These are phyloP conservation scores for Epichloe amarillans DNA, from an alignment of 2,329 filamentous ascomycete species.

Conservation along the genomic window DNA sequence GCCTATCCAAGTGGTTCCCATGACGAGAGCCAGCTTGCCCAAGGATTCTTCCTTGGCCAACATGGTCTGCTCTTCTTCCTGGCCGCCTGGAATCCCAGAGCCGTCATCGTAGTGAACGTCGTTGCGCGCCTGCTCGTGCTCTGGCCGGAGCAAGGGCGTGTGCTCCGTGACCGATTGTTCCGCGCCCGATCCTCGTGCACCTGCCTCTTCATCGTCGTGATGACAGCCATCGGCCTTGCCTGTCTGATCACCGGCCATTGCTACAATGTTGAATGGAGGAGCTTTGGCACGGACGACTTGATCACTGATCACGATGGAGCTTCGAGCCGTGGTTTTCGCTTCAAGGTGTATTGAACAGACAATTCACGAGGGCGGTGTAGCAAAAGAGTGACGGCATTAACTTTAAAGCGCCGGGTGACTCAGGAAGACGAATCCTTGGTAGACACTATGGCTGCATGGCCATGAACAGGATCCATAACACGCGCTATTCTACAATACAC, in stretches of 20 bases:
- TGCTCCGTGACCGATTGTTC: conserved; percentile 1
- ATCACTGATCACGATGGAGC: background rate
- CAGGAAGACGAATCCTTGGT: too few relatives aligned
- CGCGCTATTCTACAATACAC: too few relatives aligned
- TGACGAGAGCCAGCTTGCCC: conserved; percentile 36
- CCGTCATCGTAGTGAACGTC: background rate
- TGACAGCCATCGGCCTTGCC: background rate
- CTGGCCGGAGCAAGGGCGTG: conserved; percentile 5
- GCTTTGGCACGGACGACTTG: background rate
- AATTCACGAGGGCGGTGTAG: too few relatives aligned
- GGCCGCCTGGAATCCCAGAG: conserved; percentile 6
- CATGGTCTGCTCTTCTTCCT: conserved; percentile 31
- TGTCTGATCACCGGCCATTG: background rate
- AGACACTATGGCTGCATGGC: too few relatives aligned
- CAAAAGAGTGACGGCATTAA: too few relatives aligned
- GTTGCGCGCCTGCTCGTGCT: background rate
- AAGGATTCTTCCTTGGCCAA: conserved; percentile 35
- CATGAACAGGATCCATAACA: too few relatives aligned
- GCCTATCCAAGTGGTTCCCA: conserved; percentile 43
- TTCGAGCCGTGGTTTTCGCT: too few relatives aligned
- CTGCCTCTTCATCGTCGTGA: background rate
- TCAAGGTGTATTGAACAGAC: too few relatives aligned
- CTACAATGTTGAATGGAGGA: background rate
- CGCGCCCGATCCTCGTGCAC: background rate
- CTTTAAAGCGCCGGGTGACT: too few relatives aligned